Base-by-base conservation (phyloP, 805 yeast genomes). In the Candida boleticola region DNA sequence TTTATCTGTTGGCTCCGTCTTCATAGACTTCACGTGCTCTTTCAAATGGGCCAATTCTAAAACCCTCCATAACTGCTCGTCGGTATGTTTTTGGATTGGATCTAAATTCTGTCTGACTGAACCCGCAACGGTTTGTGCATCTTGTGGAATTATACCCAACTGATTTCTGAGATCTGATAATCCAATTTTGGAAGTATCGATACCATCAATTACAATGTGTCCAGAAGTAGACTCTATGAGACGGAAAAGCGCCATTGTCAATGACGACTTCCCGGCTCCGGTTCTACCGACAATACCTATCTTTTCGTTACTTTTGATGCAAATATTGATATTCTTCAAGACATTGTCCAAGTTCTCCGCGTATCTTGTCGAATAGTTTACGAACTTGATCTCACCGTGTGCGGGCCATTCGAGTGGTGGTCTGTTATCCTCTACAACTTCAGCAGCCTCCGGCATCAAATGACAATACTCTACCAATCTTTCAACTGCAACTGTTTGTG, bases 211-310 rank as follows among this genome's bases (percentile, higher is more conserved):
- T 13, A 66, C 68, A 52, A 89, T 85, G 29, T 68, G 62, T n/a
- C 95, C 95, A 7, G 61, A 66, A 4, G 82, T 79, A 1, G 85
- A 77, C 63, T 90, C 97, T 53, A 90, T 86, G 36, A 89, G 79
- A 52, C 97, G 71, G 73, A 87, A 89, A 30, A 89, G 66, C 0
- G 97, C 93, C 55, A 88, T 65, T 0, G 96, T 85, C 55, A 89
- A 72, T 1, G 96, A 83, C 0, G 93, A 83, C 62, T 89, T 89
- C 49, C 98, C 98, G 2, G 97, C 97, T 49, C 98, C 98, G 0
- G 98, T 90, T 59, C 98, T 78, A 20, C 98, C 98, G 43, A 92
- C 97, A 63, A 90, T 89, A 47, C 98, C 98, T 57, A 90, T 73
- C 62, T 92, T 92, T 60, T 92, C 97, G 43, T 77, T 70, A 1